Base-by-base conservation (phyloP, 257 asterid species). In the Osmanthus fragrans region DNA sequence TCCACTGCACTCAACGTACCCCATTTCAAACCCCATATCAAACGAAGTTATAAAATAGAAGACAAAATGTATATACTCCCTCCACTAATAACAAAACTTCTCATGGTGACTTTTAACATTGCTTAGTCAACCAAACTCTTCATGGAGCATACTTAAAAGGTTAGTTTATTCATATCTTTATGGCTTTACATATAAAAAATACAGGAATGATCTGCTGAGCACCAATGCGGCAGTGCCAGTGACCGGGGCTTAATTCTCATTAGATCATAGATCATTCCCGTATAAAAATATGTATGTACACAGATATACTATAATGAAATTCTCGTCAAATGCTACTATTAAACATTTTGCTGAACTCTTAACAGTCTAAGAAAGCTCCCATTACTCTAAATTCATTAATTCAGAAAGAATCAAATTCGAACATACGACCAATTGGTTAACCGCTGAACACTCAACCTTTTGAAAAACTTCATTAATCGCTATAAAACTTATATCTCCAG, bases 1-100 rank as follows among this genome's bases (percentile, higher is more conserved):
- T 92, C 91, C 77, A 75, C 94, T 90, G 89, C 85, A 85, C 30
- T 82, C 74, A 76, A 40, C 56, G 71, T 39, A 72, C 21, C 54
- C 40, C 81, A 5, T 77, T 18, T 73, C 34, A 67, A 64, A 33
- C 73, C 70, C 36, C 70, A 79, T 10, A 27, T 15, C 60, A 32
- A 63, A 51, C 6, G 63, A 76, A 72, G 70, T 54, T 32, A 78
- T 23, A 25, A 73, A 74, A 63, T 71, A 42, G 71, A 65, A 70
- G 73, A 49, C 47, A 66, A 66, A 71, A 56, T 30, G 70, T 30
- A 34, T 11, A 80, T 29, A 29, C 64, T 19, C 47, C 73, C 32
- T 65, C 73, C 70, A 69, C 73, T 45, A 30, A 58, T 4, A 54
- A 18, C 3, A 7, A 3, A 18, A n/a, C 12, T 54, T 54, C 64